A percentile compares a stretch with the other conserved stretches of the same genome.
Evolutionary conservation across 306 rosid genomes (phyloP).

Genomic region (Canavalia gladiata): DNA sequence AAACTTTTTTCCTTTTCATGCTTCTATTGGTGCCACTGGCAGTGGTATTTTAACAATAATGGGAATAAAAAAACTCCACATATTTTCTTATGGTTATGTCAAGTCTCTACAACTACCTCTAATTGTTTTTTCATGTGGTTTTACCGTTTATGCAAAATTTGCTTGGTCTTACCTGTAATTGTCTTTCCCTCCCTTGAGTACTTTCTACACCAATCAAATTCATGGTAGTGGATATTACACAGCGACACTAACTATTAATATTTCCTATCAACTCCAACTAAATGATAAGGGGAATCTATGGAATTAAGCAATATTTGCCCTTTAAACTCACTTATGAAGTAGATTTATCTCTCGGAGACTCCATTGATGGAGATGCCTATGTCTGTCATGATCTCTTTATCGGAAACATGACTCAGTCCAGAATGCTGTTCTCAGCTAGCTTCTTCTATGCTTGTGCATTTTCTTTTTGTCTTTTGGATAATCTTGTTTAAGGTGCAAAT

Average conservation of each 20-base stretch:
- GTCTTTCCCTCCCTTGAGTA: too few relatives aligned
- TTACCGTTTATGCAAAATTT: neutral
- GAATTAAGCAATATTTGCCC: neutral
- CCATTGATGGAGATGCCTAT: neutral
- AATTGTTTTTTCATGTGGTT: neutral
- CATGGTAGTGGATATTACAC: neutral
- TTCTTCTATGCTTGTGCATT: neutral
- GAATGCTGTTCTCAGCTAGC: neutral
- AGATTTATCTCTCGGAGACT: neutral
- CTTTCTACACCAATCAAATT: too few relatives aligned
- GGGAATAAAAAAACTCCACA: neutral
- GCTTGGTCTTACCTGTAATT: neutral
- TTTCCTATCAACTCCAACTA: neutral
- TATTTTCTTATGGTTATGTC: neutral
- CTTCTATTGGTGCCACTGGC: neutral
- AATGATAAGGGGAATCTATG: neutral
- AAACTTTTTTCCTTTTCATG: neutral
- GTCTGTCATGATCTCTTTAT: neutral
- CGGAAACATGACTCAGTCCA: neutral
- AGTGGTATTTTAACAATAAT: neutral
- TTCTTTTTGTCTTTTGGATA: too few relatives aligned
- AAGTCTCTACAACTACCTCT: conserved; percentile 6
- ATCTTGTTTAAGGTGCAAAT: too few relatives aligned
- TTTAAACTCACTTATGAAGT: neutral
- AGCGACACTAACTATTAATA: neutral